Evolutionary conservation across 805 yeast species (phyloP).

Genomic region (Teunomyces cretensis): DNA sequence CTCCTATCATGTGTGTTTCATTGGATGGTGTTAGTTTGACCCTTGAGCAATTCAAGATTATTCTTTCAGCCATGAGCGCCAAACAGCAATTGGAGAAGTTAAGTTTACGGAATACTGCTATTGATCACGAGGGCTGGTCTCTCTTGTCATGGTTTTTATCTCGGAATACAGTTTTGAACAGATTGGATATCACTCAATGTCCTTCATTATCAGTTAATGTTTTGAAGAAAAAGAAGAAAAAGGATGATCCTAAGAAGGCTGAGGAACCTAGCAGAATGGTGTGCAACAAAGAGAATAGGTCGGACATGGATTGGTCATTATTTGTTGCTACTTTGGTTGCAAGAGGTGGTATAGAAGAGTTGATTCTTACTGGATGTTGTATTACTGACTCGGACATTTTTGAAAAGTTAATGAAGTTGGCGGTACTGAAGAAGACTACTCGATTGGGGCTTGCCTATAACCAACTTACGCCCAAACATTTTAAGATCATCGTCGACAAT

Average conservation of each 20-base stretch:
- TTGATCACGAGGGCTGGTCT: conserved; percentile 75
- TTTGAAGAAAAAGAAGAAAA: conserved; percentile 36
- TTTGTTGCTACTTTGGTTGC: conserved; percentile 66
- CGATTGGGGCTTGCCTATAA: conserved; percentile 79
- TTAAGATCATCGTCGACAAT: conserved; percentile 48
- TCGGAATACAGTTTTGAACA: conserved; percentile 55
- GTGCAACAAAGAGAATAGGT: conserved; percentile 54
- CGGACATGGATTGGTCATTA: conserved; percentile 81
- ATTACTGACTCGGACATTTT: conserved; percentile 56
- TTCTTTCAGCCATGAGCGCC: conserved; percentile 68
- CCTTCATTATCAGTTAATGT: conserved; percentile 47
- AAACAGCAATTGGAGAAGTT: conserved; percentile 69
- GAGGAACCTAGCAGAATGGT: conserved; percentile 40
- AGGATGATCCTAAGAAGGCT: conserved; percentile 22
- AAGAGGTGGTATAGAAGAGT: conserved; percentile 77
- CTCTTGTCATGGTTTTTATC: conserved; percentile 72
- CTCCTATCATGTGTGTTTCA: conserved; percentile 72
- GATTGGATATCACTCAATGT: conserved; percentile 72
- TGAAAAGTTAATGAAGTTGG: conserved; percentile 53
- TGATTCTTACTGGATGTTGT: conserved; percentile 76
- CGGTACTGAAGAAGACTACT: conserved; percentile 52
- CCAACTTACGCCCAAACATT: conserved; percentile 59
- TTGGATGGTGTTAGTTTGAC: conserved; percentile 79
- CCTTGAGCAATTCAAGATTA: conserved; percentile 69
- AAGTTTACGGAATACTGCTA: conserved; percentile 74